Percentiles rank a stretch among this genome's conserved stretches.
phyloP scores from a whole-genome alignment of 805 yeast species.

The Nakazawaea molendinolei region DNA sequence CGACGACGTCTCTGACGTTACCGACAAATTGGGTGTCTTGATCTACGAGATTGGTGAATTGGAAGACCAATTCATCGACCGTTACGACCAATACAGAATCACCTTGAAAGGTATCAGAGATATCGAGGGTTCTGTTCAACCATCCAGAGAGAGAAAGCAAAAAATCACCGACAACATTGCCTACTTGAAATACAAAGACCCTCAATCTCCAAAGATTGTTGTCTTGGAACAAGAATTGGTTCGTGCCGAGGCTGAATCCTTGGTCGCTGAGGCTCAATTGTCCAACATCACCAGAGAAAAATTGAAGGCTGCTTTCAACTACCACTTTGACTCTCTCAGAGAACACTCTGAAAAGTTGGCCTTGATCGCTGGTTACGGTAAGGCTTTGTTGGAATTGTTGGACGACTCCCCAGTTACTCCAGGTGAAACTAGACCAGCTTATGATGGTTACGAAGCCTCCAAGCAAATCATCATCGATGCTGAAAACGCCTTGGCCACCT shows the following conservation, averaged over 20 bases:
- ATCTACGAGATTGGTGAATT: slow-evolving; percentile 95
- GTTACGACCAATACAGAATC: slow-evolving; percentile 96
- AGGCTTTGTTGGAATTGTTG: slow-evolving; percentile 89
- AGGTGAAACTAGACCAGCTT: slow-evolving; percentile 97
- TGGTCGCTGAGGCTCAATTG: slow-evolving; percentile 98
- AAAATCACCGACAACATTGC: slow-evolving; percentile 97
- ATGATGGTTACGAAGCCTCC: slow-evolving; percentile 97
- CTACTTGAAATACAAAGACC: slow-evolving; percentile 95
- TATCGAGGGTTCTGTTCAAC: slow-evolving; percentile 97
- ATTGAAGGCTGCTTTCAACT: slow-evolving; percentile 93
- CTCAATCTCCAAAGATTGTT: slow-evolving; percentile 91
- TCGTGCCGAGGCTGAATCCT: slow-evolving; percentile 97
- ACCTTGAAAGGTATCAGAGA: slow-evolving; percentile 91
- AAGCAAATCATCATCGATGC: slow-evolving; percentile 97
- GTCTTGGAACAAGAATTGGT: slow-evolving; percentile 97
- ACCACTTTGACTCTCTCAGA: slow-evolving; percentile 92
- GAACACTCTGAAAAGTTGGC: slow-evolving; percentile 96
- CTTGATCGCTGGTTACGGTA: slow-evolving; percentile 97
- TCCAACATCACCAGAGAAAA: slow-evolving; percentile 97
- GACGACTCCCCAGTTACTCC: slow-evolving; percentile 98
- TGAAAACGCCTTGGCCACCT: slow-evolving; percentile 88
- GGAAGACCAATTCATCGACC: slow-evolving; percentile 97
- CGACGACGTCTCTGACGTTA: slow-evolving; percentile 93
- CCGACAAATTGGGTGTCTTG: slow-evolving; percentile 94
- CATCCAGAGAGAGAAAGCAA: slow-evolving; percentile 96